Evolutionary conservation across 176 grass and related monocot species (phyloP).

Genomic region (Zoysia pacifica): DNA sequence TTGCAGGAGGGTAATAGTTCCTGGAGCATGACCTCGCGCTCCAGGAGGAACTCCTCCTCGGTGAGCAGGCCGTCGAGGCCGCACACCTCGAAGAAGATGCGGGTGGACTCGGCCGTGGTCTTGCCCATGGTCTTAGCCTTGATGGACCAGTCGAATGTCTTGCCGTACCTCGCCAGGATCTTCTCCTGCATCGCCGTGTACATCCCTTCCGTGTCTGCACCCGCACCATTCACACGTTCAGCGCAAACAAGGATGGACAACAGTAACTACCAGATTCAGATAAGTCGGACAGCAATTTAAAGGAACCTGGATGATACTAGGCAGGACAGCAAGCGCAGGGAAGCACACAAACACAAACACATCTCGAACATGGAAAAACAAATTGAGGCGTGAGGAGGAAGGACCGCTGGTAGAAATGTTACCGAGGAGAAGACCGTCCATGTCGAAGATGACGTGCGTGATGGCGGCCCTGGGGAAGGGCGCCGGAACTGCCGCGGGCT

Average conservation of each 20-base stretch:
- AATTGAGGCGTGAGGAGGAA: no score
- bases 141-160: slow-evolving; percentile 86
- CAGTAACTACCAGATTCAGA: no score
- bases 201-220: slow-evolving; percentile 81
- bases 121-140: slow-evolving; percentile 98
- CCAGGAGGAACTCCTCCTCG: slow-evolving; percentile 66
- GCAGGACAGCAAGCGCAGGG: no score
- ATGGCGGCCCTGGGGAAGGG: slow-evolving; percentile 24
- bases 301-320: no score
- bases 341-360: no score
- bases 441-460: slow-evolving; percentile 92
- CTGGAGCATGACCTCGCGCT: slow-evolving; percentile 83
- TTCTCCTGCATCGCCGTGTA: slow-evolving; percentile 91
- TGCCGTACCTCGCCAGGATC: slow-evolving; percentile 85
- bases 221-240: not conserved
- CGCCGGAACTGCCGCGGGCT: not conserved
- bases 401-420: not conserved
- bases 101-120: slow-evolving; percentile 70
- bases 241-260: no score
- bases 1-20: slow-evolving; percentile 74
- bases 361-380: no score
- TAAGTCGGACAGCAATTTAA: no score
- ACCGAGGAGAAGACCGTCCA: slow-evolving; percentile 92
- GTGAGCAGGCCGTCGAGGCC: slow-evolving; percentile 71
- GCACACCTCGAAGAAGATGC: slow-evolving; percentile 68